phyloP scores from a whole-genome alignment of 148 eudicot genomes.

The Polygonum aviculare region DNA sequence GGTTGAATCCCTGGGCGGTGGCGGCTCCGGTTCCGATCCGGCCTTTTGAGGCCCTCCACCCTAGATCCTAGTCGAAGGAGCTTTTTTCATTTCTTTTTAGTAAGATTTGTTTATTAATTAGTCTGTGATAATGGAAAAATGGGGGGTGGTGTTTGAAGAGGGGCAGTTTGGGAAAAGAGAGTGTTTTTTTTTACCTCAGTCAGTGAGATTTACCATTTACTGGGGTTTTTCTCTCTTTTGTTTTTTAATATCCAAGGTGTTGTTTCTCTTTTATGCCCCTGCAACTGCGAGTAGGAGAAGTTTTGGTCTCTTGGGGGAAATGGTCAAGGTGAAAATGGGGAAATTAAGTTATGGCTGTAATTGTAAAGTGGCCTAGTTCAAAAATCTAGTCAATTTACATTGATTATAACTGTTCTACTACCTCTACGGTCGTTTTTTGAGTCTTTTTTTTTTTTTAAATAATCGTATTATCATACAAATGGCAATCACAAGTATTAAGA shows the following conservation, averaged over 20 bases:
- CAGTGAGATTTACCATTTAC: too few species aligned
- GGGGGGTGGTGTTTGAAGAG: neutral
- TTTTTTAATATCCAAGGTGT: neutral
- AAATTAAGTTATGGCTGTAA: slow-evolving; percentile 1
- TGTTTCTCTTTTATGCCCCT: neutral
- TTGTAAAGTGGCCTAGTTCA: neutral
- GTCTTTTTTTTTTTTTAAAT: too few species aligned
- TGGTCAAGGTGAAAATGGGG: neutral
- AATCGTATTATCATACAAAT: too few species aligned
- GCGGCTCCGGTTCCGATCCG: slow-evolving; percentile 5
- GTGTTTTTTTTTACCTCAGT: neutral
- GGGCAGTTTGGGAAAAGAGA: slow-evolving; percentile 3
- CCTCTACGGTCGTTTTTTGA: too few species aligned
- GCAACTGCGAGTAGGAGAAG: neutral
- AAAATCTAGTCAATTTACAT: neutral
- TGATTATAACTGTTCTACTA: neutral
- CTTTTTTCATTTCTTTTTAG: neutral
- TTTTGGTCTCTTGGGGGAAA: neutral
- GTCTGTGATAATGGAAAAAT: neutral
- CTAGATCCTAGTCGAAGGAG: neutral
- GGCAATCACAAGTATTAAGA: too few species aligned
- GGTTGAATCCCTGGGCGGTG: slow-evolving; percentile 1
- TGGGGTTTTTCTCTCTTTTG: neutral
- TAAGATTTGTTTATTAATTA: neutral
- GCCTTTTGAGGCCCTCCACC: neutral